These are phyloP conservation scores for grape (Vitis vinifera) DNA, from an alignment of 164 flowering plant genomes.

Conservation along the genomic window DNA sequence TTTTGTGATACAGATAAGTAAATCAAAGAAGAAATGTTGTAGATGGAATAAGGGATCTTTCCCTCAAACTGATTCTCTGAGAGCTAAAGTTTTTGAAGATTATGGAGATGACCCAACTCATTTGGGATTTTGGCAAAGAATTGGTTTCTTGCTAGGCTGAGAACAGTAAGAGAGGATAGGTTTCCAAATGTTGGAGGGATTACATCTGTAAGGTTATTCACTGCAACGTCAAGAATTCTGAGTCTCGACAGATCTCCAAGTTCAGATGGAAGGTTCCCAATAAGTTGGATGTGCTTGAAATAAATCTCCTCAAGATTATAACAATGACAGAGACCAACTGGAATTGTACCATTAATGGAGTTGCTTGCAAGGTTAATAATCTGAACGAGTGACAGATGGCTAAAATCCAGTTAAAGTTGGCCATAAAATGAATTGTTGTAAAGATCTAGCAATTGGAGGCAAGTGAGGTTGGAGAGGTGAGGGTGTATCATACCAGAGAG, in stretches of 20 bases:
- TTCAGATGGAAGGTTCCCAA: neutral
- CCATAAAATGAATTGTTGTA: constrained; percentile 2
- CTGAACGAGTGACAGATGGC: neutral
- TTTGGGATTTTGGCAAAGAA: constrained; percentile 2
- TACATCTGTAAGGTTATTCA: constrained; percentile 9
- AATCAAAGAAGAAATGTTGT: constrained; percentile 12
- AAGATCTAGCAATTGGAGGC: constrained; percentile 5
- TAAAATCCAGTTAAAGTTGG: neutral
- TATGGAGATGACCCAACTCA: neutral
- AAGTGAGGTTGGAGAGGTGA: constrained; percentile 4
- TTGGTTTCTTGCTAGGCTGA: constrained; percentile 6
- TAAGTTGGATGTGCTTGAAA: neutral
- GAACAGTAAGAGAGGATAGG: constrained; percentile 7
- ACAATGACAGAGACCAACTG: neutral
- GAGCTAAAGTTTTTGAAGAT: constrained; percentile 11
- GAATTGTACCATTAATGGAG: neutral
- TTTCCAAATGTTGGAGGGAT: constrained; percentile 13
- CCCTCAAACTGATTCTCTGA: constrained; percentile 8
- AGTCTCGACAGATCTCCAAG: constrained; percentile 1
- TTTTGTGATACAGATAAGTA: constrained; percentile 4
- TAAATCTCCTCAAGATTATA: constrained; percentile 1
- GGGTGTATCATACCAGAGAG: constrained; percentile 4
- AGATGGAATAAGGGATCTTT: constrained; percentile 5
- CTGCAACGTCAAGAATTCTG: neutral
- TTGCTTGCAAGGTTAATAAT: neutral